phyloP scores from a whole-genome alignment of 257 asterid genomes.

The Solanum pimpinellifolium region DNA sequence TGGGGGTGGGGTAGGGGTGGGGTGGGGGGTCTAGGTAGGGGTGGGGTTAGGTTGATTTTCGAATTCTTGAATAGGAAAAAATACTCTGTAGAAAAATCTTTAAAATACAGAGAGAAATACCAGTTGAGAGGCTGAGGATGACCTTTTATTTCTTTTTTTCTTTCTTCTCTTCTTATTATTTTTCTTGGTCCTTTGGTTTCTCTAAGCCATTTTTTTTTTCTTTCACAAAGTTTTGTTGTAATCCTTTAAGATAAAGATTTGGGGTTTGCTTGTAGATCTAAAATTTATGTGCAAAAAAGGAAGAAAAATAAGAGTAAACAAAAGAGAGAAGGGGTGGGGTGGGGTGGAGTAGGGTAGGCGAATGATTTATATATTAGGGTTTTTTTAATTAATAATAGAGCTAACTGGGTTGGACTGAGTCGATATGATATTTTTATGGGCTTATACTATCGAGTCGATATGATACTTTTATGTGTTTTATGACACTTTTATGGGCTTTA shows the following conservation, averaged over 20 bases:
- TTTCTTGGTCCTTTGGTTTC: not conserved
- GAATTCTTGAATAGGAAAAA: conserved; percentile 30
- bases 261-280: not conserved
- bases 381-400: not conserved
- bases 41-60: conserved; percentile 12
- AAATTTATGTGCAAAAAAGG: not conserved
- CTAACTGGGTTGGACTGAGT: too few relatives aligned
- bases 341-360: not conserved
- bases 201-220: not conserved
- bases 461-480: too few relatives aligned
- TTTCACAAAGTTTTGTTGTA: not conserved
- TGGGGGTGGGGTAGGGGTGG: not conserved
- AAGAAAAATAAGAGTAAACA: not conserved
- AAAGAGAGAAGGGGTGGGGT: not conserved
- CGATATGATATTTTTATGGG: too few relatives aligned
- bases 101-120: not conserved
- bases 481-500: too few relatives aligned
- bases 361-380: not conserved
- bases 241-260: not conserved
- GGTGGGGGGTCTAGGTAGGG: not conserved
- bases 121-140: conserved; percentile 14
- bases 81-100: conserved; percentile 11
- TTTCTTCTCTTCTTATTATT: not conserved
- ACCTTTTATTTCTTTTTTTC: conserved; percentile 11
- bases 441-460: too few relatives aligned